phyloP scores from a whole-genome alignment of 2,329 filamentous ascomycete species.

The Chrysoporthe cubensis region DNA sequence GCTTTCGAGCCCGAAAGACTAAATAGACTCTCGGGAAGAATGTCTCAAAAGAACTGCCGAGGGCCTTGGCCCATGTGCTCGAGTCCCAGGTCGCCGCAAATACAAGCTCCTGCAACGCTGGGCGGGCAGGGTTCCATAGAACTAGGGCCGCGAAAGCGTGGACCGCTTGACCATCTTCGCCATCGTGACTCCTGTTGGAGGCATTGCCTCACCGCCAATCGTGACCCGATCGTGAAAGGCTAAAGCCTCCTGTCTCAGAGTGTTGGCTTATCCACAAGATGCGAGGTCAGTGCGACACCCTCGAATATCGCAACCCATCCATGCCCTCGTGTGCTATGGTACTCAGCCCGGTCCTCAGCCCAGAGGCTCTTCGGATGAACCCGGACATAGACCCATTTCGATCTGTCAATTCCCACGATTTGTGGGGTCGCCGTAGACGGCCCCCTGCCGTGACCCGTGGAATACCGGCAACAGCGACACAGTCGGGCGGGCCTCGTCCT shows the following conservation, averaged over 20 bases:
- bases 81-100: not conserved
- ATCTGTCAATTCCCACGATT: not conserved
- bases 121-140: not conserved
- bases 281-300: constrained; percentile 9
- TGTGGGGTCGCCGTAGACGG: not conserved
- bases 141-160: no score
- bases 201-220: not conserved
- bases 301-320: constrained; percentile 3
- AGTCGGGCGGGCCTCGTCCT: not conserved
- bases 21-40: not conserved
- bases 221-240: not conserved
- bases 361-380: not conserved
- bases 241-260: constrained; percentile 9
- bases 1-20: not conserved
- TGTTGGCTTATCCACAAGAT: constrained; percentile 2
- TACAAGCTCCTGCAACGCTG: not conserved
- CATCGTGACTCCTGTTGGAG: not conserved
- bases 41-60: not conserved
- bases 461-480: not conserved
- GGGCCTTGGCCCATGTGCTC: not conserved
- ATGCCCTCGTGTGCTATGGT: not conserved
- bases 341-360: not conserved
- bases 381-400: no score
- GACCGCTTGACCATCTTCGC: not conserved
- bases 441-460: not conserved